Evolutionary conservation across 257 asterid genomes (phyloP).

Genomic region (Voacanga thouarsii): DNA sequence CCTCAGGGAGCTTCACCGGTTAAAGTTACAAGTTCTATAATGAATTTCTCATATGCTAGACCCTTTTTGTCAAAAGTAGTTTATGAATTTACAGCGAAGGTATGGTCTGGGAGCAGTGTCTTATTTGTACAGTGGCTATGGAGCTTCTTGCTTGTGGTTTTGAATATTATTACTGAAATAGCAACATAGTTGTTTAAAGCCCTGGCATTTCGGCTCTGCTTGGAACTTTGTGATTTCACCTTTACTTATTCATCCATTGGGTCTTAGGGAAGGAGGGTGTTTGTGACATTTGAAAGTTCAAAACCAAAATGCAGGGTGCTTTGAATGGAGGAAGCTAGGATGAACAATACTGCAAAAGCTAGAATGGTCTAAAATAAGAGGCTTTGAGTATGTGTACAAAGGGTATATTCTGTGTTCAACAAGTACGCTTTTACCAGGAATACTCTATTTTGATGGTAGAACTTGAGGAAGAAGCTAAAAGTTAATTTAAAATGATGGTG

Average conservation of each 20-base stretch:
- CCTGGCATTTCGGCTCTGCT: neutral
- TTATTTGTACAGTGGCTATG: slow-evolving; percentile 5
- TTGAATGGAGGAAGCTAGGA: neutral
- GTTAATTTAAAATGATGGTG: neutral
- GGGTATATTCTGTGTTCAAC: neutral
- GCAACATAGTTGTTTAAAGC: neutral
- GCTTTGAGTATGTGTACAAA: neutral
- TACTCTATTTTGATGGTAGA: neutral
- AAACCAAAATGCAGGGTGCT: neutral
- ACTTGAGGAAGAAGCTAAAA: neutral
- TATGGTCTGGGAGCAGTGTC: slow-evolving; percentile 2
- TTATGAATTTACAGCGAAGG: slow-evolving; percentile 5
- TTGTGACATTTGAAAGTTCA: neutral
- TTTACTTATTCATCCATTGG: neutral
- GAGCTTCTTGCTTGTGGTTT: slow-evolving; percentile 1
- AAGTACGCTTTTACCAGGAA: no score
- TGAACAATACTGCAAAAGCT: no score
- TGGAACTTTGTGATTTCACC: neutral
- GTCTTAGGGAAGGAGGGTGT: neutral
- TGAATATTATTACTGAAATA: neutral
- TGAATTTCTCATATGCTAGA: neutral
- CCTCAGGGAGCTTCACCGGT: neutral
- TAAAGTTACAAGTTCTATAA: neutral
- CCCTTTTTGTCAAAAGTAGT: neutral
- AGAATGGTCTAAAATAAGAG: neutral